Percentiles rank a stretch among this genome's conserved stretches.
phyloP scores from a whole-genome alignment of 352 stramenopile genomes.

The Phytophthora ohioensis region DNA sequence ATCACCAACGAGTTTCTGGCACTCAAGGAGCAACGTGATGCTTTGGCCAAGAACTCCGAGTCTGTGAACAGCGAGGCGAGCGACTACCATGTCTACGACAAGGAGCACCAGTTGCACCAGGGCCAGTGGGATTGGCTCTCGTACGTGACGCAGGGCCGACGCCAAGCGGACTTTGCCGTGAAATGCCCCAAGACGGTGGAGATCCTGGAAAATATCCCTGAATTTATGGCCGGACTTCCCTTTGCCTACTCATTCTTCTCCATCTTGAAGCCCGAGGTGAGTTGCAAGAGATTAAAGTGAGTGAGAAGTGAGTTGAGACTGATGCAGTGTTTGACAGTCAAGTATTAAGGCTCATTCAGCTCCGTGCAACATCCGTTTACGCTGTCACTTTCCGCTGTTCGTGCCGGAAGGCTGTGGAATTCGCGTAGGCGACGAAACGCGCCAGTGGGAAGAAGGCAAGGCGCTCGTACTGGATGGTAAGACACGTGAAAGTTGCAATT shows the following conservation, averaged over 20 bases:
- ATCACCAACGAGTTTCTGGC: conserved; percentile 74
- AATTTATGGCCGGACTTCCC: conserved; percentile 90
- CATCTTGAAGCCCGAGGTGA: conserved; percentile 90
- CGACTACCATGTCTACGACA: conserved; percentile 76
- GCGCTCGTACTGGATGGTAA: conserved; percentile 85
- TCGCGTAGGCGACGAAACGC: conserved; percentile 88
- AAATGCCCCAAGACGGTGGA: conserved; percentile 74
- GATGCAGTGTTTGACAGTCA: conserved; percentile 42
- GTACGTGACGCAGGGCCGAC: conserved; percentile 79
- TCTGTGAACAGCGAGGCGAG: conserved; percentile 20
- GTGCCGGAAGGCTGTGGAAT: conserved; percentile 93
- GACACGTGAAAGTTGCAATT: neutral
- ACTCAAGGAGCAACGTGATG: conserved; percentile 48
- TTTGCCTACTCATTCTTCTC: conserved; percentile 98
- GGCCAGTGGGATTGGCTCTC: conserved; percentile 96
- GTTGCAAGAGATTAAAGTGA: neutral
- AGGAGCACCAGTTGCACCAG: conserved; percentile 80
- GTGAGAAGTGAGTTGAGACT: neutral
- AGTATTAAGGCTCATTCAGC: conserved; percentile 94
- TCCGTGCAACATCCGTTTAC: conserved; percentile 96
- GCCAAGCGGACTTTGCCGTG: conserved; percentile 67
- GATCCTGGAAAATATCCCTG: conserved; percentile 80
- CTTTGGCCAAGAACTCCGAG: conserved; percentile 13
- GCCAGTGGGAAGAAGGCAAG: conserved; percentile 83
- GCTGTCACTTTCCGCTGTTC: conserved; percentile 95